Evolutionary conservation across 345 rosid species (phyloP).

Genomic region (Toxicodendron radicans): DNA sequence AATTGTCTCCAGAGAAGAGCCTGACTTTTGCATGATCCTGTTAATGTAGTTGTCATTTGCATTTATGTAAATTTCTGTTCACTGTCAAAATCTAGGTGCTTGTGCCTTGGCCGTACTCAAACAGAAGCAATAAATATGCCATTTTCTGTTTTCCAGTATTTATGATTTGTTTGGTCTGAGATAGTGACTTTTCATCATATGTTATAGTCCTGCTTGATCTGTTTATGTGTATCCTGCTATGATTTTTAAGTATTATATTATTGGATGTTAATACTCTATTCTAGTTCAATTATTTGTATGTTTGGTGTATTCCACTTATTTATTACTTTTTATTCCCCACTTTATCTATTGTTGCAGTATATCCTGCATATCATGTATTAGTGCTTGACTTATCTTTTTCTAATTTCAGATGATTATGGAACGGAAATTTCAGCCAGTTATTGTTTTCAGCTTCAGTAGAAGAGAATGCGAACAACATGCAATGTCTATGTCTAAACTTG

Average conservation of each 20-base stretch:
- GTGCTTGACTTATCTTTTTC: constrained; percentile 11
- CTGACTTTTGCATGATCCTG: neutral
- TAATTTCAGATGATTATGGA: constrained; percentile 92
- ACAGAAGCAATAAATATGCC: neutral
- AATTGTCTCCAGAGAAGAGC: neutral
- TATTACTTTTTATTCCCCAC: neutral
- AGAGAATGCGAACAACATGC: constrained; percentile 99
- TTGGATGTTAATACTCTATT: constrained; percentile 1
- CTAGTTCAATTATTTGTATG: neutral
- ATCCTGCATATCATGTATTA: neutral
- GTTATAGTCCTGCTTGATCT: neutral
- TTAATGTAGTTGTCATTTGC: neutral
- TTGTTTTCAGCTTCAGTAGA: constrained; percentile 98
- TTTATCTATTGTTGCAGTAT: neutral
- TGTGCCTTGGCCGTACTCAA: no score
- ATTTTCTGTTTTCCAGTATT: neutral
- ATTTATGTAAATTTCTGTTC: neutral
- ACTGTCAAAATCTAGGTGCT: neutral
- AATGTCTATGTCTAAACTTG: constrained; percentile 96
- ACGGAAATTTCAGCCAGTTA: constrained; percentile 88
- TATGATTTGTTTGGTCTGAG: neutral
- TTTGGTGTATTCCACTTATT: neutral
- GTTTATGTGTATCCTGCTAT: neutral
- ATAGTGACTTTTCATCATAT: neutral
- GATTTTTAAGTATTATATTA: no score